Evolutionary conservation across 1,284 basidiomycete species (phyloP).

Genomic region (Pyrrhoderma noxium): DNA sequence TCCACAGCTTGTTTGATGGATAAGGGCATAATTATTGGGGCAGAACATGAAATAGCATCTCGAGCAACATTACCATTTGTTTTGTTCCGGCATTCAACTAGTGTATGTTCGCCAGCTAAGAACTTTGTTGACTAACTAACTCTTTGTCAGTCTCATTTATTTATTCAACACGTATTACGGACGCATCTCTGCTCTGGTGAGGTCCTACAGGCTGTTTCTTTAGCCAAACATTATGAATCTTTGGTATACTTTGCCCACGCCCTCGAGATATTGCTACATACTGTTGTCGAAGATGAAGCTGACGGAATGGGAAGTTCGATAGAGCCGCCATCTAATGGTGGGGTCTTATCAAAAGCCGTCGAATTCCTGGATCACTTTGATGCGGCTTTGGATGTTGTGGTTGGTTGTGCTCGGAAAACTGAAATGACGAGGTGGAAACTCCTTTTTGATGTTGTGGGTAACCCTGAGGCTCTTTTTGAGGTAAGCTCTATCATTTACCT

Average conservation of each 20-base stretch:
- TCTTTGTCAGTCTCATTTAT: constrained; percentile 73
- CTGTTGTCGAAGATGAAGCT: constrained; percentile 88
- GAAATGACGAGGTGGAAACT: constrained; percentile 88
- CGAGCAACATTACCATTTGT: constrained; percentile 81
- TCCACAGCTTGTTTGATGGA: constrained; percentile 64
- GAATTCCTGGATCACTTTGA: constrained; percentile 96
- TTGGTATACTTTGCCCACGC: constrained; percentile 93
- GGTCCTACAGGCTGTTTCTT: constrained; percentile 72
- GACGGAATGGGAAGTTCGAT: constrained; percentile 17
- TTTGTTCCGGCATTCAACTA: constrained; percentile 88
- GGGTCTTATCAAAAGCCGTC: constrained; percentile 64
- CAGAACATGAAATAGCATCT: constrained; percentile 80
- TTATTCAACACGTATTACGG: constrained; percentile 86
- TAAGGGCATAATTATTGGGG: constrained; percentile 96
- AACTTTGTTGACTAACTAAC: constrained; percentile 2
- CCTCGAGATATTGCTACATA: constrained; percentile 90
- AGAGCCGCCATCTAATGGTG: constrained; percentile 19
- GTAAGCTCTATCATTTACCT: constrained; percentile 29
- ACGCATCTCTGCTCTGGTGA: constrained; percentile 74
- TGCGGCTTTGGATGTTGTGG: constrained; percentile 85
- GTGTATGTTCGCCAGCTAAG: constrained; percentile 43
- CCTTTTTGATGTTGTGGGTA: constrained; percentile 86
- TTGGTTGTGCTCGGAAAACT: constrained; percentile 94
- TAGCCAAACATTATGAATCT: constrained; percentile 82
- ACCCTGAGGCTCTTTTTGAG: constrained; percentile 87